Conservation (phyloP, 1,284 basidiomycete genomes). For the Cutaneotrichosporon sp. region DNA sequence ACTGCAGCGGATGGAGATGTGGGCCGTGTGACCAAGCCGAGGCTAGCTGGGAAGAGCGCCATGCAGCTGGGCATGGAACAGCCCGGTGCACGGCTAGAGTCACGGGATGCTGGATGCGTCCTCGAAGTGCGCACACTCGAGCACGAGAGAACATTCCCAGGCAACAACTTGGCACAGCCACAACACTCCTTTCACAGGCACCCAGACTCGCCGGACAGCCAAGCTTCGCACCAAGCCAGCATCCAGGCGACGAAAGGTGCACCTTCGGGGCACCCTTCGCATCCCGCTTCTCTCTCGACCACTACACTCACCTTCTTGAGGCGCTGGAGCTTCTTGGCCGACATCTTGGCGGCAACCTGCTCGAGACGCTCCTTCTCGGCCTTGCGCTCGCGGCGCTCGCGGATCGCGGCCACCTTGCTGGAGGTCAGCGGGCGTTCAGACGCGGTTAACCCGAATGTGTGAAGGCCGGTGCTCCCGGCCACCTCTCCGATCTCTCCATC, state of each 20-base stretch:
- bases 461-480: neutral
- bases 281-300: no score
- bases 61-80: no score
- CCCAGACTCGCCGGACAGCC: no score
- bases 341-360: slow-evolving; percentile 52
- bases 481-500: neutral
- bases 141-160: no score
- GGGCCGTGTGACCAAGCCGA: neutral
- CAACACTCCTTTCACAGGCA: no score
- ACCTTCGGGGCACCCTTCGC: neutral
- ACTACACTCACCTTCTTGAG: slow-evolving; percentile 49
- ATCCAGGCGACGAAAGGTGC: neutral
- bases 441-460: no score
- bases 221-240: no score
- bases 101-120: no score
- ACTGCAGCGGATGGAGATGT: neutral
- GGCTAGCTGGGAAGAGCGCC: no score
- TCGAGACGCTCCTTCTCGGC: slow-evolving; percentile 53
- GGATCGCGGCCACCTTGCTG: slow-evolving; percentile 47
- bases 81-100: no score
- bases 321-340: slow-evolving; percentile 55
- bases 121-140: no score
- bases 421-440: slow-evolving; percentile 8
- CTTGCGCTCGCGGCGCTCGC: slow-evolving; percentile 47
- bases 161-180: no score